These are phyloP conservation scores for Nectriaceae sp. DNA, from an alignment of 2,329 filamentous ascomycete species.

Conservation along the genomic window DNA sequence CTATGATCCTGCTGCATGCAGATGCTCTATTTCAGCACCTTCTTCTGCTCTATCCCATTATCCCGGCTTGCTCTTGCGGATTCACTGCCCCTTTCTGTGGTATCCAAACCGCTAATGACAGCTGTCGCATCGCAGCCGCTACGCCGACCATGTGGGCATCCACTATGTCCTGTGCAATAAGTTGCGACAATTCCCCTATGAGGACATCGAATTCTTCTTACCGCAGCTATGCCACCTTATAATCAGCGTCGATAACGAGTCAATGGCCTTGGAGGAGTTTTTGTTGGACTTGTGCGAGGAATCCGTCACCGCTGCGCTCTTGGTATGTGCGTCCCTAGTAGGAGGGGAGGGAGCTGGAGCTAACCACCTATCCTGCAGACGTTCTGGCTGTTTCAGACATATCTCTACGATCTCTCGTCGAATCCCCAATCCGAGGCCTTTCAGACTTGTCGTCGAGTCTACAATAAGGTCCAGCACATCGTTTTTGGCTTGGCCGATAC, in stretches of 20 bases:
- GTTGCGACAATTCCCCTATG: slow-evolving; percentile 84
- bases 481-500: slow-evolving; percentile 78
- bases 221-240: slow-evolving; percentile 86
- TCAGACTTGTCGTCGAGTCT: slow-evolving; percentile 79
- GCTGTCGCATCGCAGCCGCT: slow-evolving; percentile 60
- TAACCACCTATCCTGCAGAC: slow-evolving; percentile 54
- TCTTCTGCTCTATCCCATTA: not conserved
- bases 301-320: slow-evolving; percentile 78
- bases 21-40: not conserved
- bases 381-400: slow-evolving; percentile 89
- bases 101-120: slow-evolving; percentile 25
- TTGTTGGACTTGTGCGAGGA: slow-evolving; percentile 84
- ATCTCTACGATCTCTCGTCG: slow-evolving; percentile 76
- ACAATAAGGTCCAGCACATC: slow-evolving; percentile 87
- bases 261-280: slow-evolving; percentile 88
- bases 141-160: slow-evolving; percentile 87
- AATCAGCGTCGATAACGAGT: slow-evolving; percentile 87
- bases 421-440: slow-evolving; percentile 77
- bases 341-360: slow-evolving; percentile 11
- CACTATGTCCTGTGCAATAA: slow-evolving; percentile 89
- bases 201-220: slow-evolving; percentile 91
- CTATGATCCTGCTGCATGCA: slow-evolving; percentile 5
- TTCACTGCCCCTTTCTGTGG: slow-evolving; percentile 2
- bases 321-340: slow-evolving; percentile 58
- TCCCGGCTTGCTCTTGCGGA: no score